phyloP scores from a whole-genome alignment of 495 filamentous ascomycete species.

The Lepidopterella palustris region DNA sequence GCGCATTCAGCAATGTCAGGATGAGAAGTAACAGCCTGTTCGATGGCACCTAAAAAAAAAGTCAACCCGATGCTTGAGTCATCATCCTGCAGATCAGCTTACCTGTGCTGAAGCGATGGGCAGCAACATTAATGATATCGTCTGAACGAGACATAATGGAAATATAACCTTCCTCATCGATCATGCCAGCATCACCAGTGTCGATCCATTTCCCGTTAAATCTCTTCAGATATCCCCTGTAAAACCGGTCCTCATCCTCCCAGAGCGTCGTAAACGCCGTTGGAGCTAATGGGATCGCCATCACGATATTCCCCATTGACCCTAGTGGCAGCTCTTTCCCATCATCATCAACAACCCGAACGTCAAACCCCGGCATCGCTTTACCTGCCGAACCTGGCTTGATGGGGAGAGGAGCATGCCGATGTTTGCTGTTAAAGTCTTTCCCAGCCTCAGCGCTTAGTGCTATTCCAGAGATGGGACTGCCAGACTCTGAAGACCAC shows the following conservation, averaged over 20 bases:
- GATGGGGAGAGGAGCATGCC: slow-evolving; percentile 44
- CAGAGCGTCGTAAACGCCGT: slow-evolving; percentile 81
- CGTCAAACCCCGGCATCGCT: slow-evolving; percentile 84
- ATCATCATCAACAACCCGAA: slow-evolving; percentile 72
- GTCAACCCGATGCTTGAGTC: background rate
- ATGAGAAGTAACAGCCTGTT: slow-evolving; percentile 82
- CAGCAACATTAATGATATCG: slow-evolving; percentile 93
- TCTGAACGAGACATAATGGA: slow-evolving; percentile 81
- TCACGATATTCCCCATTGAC: slow-evolving; percentile 86
- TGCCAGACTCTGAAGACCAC: slow-evolving; percentile 93
- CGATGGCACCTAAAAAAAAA: slow-evolving; percentile 57
- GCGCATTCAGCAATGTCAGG: slow-evolving; percentile 71
- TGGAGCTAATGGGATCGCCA: slow-evolving; percentile 73
- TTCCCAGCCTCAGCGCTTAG: slow-evolving; percentile 50
- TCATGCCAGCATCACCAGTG: slow-evolving; percentile 82
- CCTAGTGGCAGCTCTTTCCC: slow-evolving; percentile 60
- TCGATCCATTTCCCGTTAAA: slow-evolving; percentile 79
- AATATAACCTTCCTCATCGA: slow-evolving; percentile 76
- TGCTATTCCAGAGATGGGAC: slow-evolving; percentile 78
- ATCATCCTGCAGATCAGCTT: slow-evolving; percentile 17
- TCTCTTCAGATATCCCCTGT: slow-evolving; percentile 69
- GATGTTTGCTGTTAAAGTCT: slow-evolving; percentile 33
- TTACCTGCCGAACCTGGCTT: slow-evolving; percentile 85
- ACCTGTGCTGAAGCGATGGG: slow-evolving; percentile 87
- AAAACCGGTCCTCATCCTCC: slow-evolving; percentile 77